Base-by-base conservation (phyloP, 148 eudicot species). In the Mesembryanthemum crystallinum region DNA sequence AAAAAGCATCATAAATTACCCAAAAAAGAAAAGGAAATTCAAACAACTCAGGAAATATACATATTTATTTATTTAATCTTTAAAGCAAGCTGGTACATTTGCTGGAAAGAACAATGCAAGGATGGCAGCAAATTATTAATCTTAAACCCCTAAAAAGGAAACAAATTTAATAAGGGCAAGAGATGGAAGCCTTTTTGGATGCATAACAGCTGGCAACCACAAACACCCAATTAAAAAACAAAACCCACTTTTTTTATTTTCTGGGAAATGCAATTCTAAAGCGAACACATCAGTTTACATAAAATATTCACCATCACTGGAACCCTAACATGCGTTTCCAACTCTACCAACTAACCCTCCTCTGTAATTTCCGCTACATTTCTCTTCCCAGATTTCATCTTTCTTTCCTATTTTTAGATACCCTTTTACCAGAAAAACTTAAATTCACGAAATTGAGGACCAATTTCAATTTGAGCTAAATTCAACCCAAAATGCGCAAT, bases 81-180 rank as follows among this genome's bases (percentile, higher is more conserved):
- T n/a, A 21, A 20, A n/a, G 33, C 64, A 72, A 55, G 43, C n/a
- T 29, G 43, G 27, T 42, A 45, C 67, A 58, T 45, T 75, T 71
- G 76, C 71, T 75, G 83, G 74, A 76, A 80, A 80, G 75, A 37
- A 62, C 79, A 70, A 80, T 80, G 74, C 75, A 80, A 25, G 32
- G 42, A 52, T 58, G 66, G 64, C 63, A 73, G 61, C 30, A 28
- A 73, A 67, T 59, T 60, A 20, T 21, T 58, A 75, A 65, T 8
- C 3, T 29, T 65, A 74, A 21, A 35, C 13, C 61, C 77, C 69
- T n/a, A 67, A 24, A 65, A 72, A 66, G 72, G n/a, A 63, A 7
- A 64, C 17, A 27, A 17, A 54, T 42, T 29, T 49, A 58, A 67
- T 73, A 25, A n/a, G 35, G 20, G 59, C 68, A 45, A 45, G 14